A percentile compares a stretch with the other conserved stretches of the same genome.
Conservation (phyloP, 495 filamentous ascomycete species). For the Podospora pseudopauciseta region DNA sequence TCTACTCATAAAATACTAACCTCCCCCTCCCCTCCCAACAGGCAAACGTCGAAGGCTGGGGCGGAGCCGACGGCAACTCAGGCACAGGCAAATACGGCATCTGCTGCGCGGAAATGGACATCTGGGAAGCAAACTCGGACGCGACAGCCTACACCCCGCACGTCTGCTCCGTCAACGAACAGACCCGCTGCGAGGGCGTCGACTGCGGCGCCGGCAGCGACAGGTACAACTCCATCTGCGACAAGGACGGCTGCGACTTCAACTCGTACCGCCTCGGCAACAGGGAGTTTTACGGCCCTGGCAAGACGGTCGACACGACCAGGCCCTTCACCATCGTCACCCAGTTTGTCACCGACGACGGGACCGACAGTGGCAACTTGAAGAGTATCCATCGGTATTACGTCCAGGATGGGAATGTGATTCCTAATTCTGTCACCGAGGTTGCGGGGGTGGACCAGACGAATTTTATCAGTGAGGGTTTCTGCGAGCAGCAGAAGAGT, state of each 20-base stretch:
- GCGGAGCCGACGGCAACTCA: conserved; percentile 48
- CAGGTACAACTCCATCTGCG: conserved; percentile 39
- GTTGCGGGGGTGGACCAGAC: conserved; percentile 47
- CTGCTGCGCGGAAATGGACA: conserved; percentile 68
- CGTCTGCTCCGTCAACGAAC: conserved; percentile 50
- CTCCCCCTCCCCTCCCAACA: neutral
- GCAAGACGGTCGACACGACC: conserved; percentile 55
- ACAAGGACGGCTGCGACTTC: conserved; percentile 65
- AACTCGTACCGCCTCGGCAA: conserved; percentile 64
- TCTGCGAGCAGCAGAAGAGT: conserved; percentile 57
- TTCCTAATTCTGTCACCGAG: conserved; percentile 40
- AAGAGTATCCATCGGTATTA: conserved; percentile 61
- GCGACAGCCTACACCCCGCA: conserved; percentile 60
- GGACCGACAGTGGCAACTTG: conserved; percentile 53
- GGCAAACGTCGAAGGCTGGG: conserved; percentile 57
- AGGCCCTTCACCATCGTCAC: conserved; percentile 66
- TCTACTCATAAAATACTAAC: neutral
- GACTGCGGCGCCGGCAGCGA: conserved; percentile 36
- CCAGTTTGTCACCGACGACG: conserved; percentile 61
- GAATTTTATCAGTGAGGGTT: conserved; percentile 57
- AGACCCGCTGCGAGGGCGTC: conserved; percentile 47
- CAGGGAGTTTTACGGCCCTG: conserved; percentile 53
- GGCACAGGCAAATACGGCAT: conserved; percentile 57
- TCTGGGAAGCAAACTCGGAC: conserved; percentile 65
- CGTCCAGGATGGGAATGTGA: conserved; percentile 58